A percentile compares a stretch with the other conserved stretches of the same genome.
phyloP scores from a whole-genome alignment of 139 green algal species.

The Auxenochlorella pyrenoidosa region DNA sequence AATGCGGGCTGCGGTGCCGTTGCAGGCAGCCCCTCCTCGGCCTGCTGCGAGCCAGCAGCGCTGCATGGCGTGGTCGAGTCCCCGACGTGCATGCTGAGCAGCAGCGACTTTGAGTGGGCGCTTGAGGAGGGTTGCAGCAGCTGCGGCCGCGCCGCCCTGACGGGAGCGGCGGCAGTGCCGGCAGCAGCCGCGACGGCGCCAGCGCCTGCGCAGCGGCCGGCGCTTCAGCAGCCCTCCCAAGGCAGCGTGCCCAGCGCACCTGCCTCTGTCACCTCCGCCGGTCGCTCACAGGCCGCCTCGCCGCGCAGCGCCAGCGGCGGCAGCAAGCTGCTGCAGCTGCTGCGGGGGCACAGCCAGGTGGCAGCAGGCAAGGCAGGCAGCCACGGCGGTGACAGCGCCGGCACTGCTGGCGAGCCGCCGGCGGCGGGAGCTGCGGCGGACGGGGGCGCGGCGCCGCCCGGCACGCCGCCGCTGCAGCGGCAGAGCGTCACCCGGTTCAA shows the following conservation, averaged over 20 bases:
- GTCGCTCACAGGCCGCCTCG: neutral
- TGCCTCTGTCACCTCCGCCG: neutral
- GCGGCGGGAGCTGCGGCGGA: neutral
- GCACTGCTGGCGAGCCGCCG: neutral
- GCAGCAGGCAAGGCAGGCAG: neutral
- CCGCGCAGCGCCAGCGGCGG: neutral
- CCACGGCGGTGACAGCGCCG: neutral
- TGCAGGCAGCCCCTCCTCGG: no score
- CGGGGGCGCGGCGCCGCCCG: neutral
- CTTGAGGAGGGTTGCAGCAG: neutral
- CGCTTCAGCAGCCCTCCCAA: no score
- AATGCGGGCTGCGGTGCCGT: no score
- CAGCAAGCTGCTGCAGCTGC: neutral
- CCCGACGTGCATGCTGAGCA: constrained; percentile 29
- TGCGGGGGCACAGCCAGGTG: neutral
- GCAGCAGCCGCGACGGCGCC: neutral
- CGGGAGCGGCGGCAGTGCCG: neutral
- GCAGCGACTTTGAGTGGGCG: constrained; percentile 41
- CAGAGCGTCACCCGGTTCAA: neutral
- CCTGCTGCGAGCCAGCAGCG: neutral
- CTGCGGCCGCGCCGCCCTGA: neutral
- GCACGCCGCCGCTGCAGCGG: neutral
- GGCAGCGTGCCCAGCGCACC: neutral
- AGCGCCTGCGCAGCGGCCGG: neutral
- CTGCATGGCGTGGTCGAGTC: neutral